phyloP scores from a whole-genome alignment of 164 flowering plant species.

The Piper longum region DNA sequence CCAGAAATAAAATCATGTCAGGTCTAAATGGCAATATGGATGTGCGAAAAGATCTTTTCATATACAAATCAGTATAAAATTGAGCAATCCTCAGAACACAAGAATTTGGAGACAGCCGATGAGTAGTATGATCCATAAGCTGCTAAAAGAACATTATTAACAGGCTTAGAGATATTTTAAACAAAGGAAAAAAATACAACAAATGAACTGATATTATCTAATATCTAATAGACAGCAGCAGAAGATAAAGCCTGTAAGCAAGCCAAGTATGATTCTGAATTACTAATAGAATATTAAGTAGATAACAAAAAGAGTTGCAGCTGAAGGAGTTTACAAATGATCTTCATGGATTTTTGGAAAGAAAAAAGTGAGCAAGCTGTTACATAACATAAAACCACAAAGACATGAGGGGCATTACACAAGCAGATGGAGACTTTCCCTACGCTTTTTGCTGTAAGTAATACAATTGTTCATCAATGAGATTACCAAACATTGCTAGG shows the following conservation, averaged over 20 bases:
- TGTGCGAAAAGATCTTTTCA: constrained; percentile 65
- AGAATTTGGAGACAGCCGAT: constrained; percentile 52
- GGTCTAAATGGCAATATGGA: constrained; percentile 73
- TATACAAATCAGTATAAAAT: constrained; percentile 74
- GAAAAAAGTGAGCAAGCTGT: neutral
- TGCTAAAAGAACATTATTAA: constrained; percentile 16
- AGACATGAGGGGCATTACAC: neutral
- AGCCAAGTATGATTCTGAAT: neutral
- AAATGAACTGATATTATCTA: neutral
- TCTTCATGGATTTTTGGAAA: neutral
- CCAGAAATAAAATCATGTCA: constrained; percentile 65
- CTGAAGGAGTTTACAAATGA: neutral
- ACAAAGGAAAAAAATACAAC: neutral
- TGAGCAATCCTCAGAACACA: constrained; percentile 50
- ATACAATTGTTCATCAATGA: neutral
- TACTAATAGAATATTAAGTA: neutral
- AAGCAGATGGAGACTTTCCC: neutral
- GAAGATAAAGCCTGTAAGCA: too few species aligned
- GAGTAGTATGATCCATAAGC: constrained; percentile 85
- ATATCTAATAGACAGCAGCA: neutral
- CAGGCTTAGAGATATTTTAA: neutral
- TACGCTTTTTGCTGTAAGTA: neutral
- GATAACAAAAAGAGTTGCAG: neutral
- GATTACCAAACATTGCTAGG: neutral
- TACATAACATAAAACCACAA: neutral